Base-by-base conservation (phyloP, 1,139 yeast genomes). In the Debaryomyces sp. region DNA sequence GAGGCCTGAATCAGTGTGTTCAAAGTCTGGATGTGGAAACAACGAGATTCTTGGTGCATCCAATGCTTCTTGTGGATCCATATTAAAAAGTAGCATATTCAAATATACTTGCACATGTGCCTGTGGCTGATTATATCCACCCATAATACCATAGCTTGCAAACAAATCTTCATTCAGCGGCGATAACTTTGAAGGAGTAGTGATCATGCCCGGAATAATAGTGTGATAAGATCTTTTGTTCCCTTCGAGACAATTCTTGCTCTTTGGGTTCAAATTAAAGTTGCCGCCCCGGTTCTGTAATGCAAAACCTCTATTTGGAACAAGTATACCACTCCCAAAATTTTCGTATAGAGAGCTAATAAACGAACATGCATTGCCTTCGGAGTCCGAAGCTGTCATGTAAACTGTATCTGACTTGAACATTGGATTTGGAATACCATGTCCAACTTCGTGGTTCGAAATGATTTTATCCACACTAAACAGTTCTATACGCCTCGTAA, bases 61-160 rank as follows among this genome's bases (percentile, higher is more conserved):
- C 34, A 87, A 67, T 29, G 91, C 85, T 56, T 83, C 81, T 62
- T 89, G 96, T 1, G 95, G 89, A 47, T 82, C 78, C 62, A 85
- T 68, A 0, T 83, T 83, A 63, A 85, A 89, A 9, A 84, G 61
- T 1, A 79, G 60, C 73, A 89, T 64, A 63, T 89, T 89, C 52
- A 87, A 65, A 32, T 82, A 85, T 47, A 87, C 92, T 60, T 88
- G 94, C 3, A 88, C 84, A 57, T 89, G 96, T 1, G 94, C 92
- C 54, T 86, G 89, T 2, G 96, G 96, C 63, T 89, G 96, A 72
- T 86, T 88, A 68, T 84, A 89, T 0, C 94, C 96, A 21, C 96
- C 96, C 92, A 88, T 89, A 56, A 87, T 89, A 32, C 96, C 96
- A 59, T 80, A 87, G 3, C 87, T 72, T 0, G 92, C 92, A 61